A percentile compares a stretch with the other conserved stretches of the same genome.
Evolutionary conservation across 768 basidiomycete species (phyloP).

Genomic region (Dioszegia hungarica): DNA sequence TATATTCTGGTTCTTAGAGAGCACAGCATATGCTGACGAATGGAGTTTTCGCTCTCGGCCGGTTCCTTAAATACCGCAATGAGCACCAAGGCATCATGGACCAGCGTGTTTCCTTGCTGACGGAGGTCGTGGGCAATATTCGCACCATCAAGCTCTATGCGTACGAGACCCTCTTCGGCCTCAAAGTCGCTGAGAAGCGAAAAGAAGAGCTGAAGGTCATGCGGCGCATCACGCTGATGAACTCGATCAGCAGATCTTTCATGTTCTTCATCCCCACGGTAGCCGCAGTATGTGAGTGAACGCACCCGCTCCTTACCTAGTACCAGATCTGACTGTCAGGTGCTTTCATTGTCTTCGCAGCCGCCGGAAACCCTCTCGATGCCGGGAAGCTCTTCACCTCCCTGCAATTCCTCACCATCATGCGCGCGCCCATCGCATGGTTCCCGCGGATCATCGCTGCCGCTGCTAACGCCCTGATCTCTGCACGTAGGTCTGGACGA

Average conservation of each 20-base stretch:
- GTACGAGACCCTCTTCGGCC: slow-evolving; percentile 52
- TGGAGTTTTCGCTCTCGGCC: slow-evolving; percentile 52
- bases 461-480: slow-evolving; percentile 55
- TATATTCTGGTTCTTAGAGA: no score
- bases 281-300: slow-evolving; percentile 34
- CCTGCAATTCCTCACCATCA: slow-evolving; percentile 56
- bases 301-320: background rate
- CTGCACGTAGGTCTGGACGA: slow-evolving; percentile 30
- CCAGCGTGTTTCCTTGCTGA: slow-evolving; percentile 47
- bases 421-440: slow-evolving; percentile 20
- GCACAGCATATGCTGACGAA: no score
- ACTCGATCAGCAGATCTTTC: background rate
- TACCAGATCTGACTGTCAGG: background rate
- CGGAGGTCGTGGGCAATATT: slow-evolving; percentile 61
- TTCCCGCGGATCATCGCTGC: slow-evolving; percentile 22
- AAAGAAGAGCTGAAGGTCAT: slow-evolving; percentile 26
- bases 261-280: slow-evolving; percentile 56
- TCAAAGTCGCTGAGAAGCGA: slow-evolving; percentile 17
- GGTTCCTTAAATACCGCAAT: slow-evolving; percentile 26
- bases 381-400: slow-evolving; percentile 57
- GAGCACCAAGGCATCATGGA: slow-evolving; percentile 59
- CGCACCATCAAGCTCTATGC: slow-evolving; percentile 61
- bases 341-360: slow-evolving; percentile 59
- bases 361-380: slow-evolving; percentile 56
- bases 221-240: slow-evolving; percentile 12